Conservation (phyloP, 2,329 filamentous ascomycete genomes). For the Colletotrichum spinosum region DNA sequence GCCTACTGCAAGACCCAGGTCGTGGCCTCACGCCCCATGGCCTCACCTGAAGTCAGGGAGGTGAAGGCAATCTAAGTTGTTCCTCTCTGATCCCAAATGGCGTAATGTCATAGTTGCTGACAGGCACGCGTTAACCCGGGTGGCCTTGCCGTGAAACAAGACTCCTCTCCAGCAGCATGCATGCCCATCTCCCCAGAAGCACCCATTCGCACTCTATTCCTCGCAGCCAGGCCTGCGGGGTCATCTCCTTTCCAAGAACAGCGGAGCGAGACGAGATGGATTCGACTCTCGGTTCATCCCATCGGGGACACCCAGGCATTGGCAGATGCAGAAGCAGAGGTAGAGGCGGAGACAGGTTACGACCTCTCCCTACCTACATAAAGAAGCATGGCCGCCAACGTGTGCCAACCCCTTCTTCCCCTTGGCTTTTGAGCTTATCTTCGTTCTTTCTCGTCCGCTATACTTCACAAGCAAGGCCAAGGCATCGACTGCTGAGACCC, state of each 20-base stretch:
- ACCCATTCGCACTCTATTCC: constrained; percentile 28
- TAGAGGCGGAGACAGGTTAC: too few relatives aligned
- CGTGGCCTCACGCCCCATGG: constrained; percentile 28
- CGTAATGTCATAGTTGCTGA: constrained; percentile 8
- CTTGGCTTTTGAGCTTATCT: constrained; percentile 32
- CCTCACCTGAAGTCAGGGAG: constrained; percentile 37
- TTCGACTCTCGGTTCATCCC: constrained; percentile 21
- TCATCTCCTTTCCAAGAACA: constrained; percentile 20
- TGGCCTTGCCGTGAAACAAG: constrained; percentile 28
- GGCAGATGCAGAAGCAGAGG: background rate
- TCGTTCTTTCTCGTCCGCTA: constrained; percentile 29
- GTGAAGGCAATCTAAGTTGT: constrained; percentile 32
- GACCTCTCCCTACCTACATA: constrained; percentile 22
- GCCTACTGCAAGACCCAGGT: constrained; percentile 2
- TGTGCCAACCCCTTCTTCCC: background rate
- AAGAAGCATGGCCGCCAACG: constrained; percentile 13
- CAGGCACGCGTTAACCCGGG: constrained; percentile 17
- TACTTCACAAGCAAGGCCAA: constrained; percentile 36
- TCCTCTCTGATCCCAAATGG: background rate
- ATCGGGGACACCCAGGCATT: background rate
- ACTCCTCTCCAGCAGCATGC: constrained; percentile 3
- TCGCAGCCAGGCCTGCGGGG: constrained; percentile 35
- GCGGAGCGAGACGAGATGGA: constrained; percentile 20
- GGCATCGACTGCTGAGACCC: constrained; percentile 36
- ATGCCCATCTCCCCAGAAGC: constrained; percentile 12